phyloP scores from a whole-genome alignment of 768 basidiomycete genomes.

The Cubamyces sp. region DNA sequence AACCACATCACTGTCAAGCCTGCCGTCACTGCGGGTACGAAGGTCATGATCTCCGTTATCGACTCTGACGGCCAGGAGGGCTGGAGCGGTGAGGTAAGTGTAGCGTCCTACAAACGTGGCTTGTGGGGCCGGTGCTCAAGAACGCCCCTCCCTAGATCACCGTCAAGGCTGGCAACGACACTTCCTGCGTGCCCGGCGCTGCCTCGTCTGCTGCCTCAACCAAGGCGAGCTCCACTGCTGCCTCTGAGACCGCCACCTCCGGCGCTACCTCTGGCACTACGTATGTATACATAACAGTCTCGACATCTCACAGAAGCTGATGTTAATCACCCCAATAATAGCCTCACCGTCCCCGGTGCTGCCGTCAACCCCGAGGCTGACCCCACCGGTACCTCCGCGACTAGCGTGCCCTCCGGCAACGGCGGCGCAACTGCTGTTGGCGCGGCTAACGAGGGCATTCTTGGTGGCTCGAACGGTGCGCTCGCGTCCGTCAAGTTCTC shows the following conservation, averaged over 20 bases:
- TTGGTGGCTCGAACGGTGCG: slow-evolving; percentile 29
- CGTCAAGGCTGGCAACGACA: slow-evolving; percentile 40
- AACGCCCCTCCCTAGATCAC: slow-evolving; percentile 36
- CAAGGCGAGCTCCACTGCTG: neutral
- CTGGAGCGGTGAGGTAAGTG: slow-evolving; percentile 65
- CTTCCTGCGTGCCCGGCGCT: slow-evolving; percentile 41
- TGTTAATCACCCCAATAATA: neutral
- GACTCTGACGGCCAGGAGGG: slow-evolving; percentile 61
- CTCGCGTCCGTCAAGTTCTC: slow-evolving; percentile 31
- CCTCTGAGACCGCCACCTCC: slow-evolving; percentile 12
- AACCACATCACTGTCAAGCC: slow-evolving; percentile 50
- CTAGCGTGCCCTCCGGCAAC: slow-evolving; percentile 20
- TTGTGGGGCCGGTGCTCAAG: neutral
- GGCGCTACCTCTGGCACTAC: slow-evolving; percentile 20
- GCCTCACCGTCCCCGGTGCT: slow-evolving; percentile 5
- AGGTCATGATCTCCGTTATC: slow-evolving; percentile 54
- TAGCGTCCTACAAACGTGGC: neutral
- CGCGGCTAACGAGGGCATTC: slow-evolving; percentile 40
- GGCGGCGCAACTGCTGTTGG: slow-evolving; percentile 34
- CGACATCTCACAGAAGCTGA: slow-evolving; percentile 8
- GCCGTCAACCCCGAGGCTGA: slow-evolving; percentile 18
- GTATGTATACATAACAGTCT: slow-evolving; percentile 13
- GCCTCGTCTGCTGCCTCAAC: slow-evolving; percentile 8
- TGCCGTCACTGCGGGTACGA: slow-evolving; percentile 49
- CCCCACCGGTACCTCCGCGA: slow-evolving; percentile 24